A percentile compares a stretch with the other conserved stretches of the same genome.
Evolutionary conservation across 1,284 basidiomycete genomes (phyloP).

Genomic region (Grifola frondosa): DNA sequence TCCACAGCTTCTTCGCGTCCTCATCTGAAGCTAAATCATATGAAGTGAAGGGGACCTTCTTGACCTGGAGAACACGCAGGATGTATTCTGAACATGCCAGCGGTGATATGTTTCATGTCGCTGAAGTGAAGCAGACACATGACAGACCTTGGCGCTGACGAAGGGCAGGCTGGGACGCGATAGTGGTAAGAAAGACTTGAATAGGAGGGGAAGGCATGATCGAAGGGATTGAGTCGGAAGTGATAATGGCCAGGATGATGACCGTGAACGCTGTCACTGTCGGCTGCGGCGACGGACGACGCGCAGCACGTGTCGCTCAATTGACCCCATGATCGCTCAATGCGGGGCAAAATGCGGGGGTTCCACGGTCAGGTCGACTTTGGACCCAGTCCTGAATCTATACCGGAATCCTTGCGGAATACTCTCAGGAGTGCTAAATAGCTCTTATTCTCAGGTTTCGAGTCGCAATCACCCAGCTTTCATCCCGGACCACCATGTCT

Average conservation of each 20-base stretch:
- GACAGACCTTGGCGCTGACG: conserved; percentile 60
- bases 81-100: conserved; percentile 55
- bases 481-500: conserved; percentile 10
- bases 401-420: too few relatives aligned
- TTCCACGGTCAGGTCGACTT: too few relatives aligned
- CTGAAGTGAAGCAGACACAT: not conserved
- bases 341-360: too few relatives aligned
- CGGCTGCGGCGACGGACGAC: too few relatives aligned
- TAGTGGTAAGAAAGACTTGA: conserved; percentile 80
- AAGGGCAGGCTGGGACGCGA: conserved; percentile 73
- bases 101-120: not conserved
- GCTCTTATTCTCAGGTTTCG: too few relatives aligned
- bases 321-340: too few relatives aligned
- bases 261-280: too few relatives aligned
- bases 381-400: too few relatives aligned
- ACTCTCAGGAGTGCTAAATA: too few relatives aligned
- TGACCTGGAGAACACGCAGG: conserved; percentile 74
- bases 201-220: conserved; percentile 75
- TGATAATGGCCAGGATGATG: too few relatives aligned
- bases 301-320: too few relatives aligned
- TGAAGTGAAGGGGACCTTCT: conserved; percentile 76
- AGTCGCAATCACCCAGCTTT: not conserved
- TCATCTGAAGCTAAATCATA: conserved; percentile 84
- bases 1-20: conserved; percentile 76
- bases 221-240: not conserved